Conservation (phyloP, 208 protist species). For the Trichomonas gallinae region DNA sequence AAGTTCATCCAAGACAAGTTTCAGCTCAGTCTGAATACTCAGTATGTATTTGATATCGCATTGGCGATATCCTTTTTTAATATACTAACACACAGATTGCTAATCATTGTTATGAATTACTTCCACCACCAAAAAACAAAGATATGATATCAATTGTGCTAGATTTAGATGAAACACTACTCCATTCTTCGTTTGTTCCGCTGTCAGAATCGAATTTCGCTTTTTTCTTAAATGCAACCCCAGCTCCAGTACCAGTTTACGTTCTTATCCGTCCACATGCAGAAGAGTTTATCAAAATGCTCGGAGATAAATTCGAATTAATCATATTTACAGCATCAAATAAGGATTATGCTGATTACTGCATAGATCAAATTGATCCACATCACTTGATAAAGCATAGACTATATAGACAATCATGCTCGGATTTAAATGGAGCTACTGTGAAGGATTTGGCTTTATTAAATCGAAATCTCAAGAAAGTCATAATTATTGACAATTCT, state of each 20-base stretch:
- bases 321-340: neutral
- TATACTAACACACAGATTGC: neutral
- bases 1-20: neutral
- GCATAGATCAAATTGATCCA: neutral
- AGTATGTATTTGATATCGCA: neutral
- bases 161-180: constrained; percentile 18
- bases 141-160: neutral
- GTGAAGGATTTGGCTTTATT: neutral
- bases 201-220: neutral
- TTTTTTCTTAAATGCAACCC: neutral
- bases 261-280: neutral
- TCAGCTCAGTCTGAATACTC: neutral
- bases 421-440: neutral
- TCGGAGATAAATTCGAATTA: neutral
- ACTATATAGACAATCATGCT: neutral
- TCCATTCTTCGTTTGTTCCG: neutral
- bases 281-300: neutral
- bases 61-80: neutral
- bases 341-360: neutral
- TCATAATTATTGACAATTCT: constrained; percentile 14
- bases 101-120: neutral
- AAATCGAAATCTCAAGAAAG: neutral
- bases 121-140: neutral
- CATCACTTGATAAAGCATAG: neutral
- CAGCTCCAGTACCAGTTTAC: neutral